Base-by-base conservation (phyloP, 2,329 filamentous ascomycete species). In the Claviceps paspali region DNA sequence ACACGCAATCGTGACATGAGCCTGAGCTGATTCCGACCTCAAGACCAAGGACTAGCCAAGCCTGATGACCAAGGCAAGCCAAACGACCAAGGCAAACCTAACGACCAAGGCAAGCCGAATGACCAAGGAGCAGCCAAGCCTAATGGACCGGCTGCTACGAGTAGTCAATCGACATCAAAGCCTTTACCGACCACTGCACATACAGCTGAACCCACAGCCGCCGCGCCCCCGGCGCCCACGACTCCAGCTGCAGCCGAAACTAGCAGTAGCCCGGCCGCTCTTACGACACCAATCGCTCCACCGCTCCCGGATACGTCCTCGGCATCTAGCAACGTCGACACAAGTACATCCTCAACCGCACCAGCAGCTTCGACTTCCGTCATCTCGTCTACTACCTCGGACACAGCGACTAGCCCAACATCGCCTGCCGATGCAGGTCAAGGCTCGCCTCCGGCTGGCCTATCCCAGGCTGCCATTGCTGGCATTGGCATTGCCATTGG, bases 401-500 rank as follows among this genome's bases (percentile, higher is more conserved):
- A 31, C 10, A 28, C 26, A 14, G 31, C 40, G 12, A 29, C 44
- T 12, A 42, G 38, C 19, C 35, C 45, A 27, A 41, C 45, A 22
- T 30, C 37, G 5, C 29, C 40, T 23, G 29, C 41, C 17, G 32
- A 33, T 3, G 35, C 45, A 4, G 39, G 19, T 15, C 26, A 31
- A 21, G 30, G 17, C n/a, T 22, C 41, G 10, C 18, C 42, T 3
- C 35, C 35, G 9, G 33, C 43, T 12, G 60, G 56, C 4, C 52
- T 68, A n/a, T 59, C 60, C 3, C 51, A 57, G 3, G 60, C 58
- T 6, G 65, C 62, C 9, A 62, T 67, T 40, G 61, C 62, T 30
- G 69, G 69, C 7, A 66, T 73, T 39, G 66, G 63, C 22, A 56
- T 68, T 31, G 65, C 63, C 30, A 56, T 60, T 21, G 62, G 56